phyloP scores from a whole-genome alignment of 129 eudicot genomes.

The Silybum marianum region DNA sequence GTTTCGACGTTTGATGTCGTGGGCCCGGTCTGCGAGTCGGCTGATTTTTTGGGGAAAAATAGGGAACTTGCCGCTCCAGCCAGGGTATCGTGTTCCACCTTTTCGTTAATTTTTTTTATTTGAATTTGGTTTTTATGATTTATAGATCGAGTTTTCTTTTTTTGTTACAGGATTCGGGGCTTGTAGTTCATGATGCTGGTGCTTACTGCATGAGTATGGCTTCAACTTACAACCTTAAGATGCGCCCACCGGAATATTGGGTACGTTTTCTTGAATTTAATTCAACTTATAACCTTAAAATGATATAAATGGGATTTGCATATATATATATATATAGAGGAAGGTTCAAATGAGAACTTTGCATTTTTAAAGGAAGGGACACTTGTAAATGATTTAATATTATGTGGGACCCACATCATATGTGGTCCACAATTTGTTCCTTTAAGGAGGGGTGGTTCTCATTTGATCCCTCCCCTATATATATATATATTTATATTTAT shows the following conservation, averaged over 20 bases:
- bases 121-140: background rate
- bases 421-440: no score
- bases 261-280: slow-evolving; percentile 34
- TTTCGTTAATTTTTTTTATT: background rate
- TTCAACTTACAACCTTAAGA: slow-evolving; percentile 91
- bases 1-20: slow-evolving; percentile 80
- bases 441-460: no score
- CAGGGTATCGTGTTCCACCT: slow-evolving; percentile 45
- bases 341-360: no score
- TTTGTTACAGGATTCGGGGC: slow-evolving; percentile 68
- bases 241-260: slow-evolving; percentile 98
- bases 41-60: slow-evolving; percentile 85
- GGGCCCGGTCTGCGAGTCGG: slow-evolving; percentile 90
- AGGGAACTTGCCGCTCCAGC: slow-evolving; percentile 81
- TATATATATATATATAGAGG: no score
- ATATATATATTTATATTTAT: background rate
- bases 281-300: no score
- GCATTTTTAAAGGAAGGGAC: no score
- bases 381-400: no score
- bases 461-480: no score
- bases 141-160: background rate
- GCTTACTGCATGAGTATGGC: slow-evolving; percentile 99
- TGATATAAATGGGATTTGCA: no score
- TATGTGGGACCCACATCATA: no score
- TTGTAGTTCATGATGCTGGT: slow-evolving; percentile 98